Evolutionary conservation across 2,329 filamentous ascomycete genomes (phyloP).

Genomic region (Colletotrichum sp.): DNA sequence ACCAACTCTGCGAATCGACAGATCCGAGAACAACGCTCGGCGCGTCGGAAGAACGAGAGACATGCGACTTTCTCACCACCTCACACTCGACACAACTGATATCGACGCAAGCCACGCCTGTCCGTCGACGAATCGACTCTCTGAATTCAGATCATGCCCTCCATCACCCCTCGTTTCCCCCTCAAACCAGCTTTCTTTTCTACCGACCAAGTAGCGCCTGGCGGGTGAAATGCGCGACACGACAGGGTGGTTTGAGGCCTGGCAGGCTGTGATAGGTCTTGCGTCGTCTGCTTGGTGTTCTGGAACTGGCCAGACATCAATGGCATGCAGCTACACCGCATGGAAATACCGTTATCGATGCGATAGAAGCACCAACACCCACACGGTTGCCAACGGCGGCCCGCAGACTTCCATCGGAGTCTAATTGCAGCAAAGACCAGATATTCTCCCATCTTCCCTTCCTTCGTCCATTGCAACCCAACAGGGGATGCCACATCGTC

Average conservation of each 20-base stretch:
- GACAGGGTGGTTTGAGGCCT: not conserved
- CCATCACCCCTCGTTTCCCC: not conserved
- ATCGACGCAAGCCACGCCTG: constrained; percentile 1
- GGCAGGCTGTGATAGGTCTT: not conserved
- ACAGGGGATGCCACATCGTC: not conserved
- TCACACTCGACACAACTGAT: not conserved
- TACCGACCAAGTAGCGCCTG: not conserved
- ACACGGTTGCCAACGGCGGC: not conserved
- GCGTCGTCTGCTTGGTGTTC: not conserved
- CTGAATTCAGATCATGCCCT: not conserved
- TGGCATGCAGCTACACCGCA: not conserved
- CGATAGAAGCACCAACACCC: not conserved
- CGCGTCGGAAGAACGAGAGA: constrained; percentile 16
- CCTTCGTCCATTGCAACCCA: not conserved
- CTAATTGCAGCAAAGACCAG: not conserved
- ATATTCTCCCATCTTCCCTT: not conserved
- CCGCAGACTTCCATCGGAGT: not conserved
- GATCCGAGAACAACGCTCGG: constrained; percentile 12
- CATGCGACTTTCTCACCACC: not conserved
- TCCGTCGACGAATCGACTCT: not conserved
- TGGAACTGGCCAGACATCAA: constrained; percentile 12
- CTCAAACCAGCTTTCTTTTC: not conserved
- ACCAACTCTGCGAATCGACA: not conserved
- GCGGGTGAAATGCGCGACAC: not conserved
- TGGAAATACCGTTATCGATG: not conserved